These are phyloP conservation scores for Cutaneotrichosporon cutaneum DNA, from an alignment of 1,284 basidiomycete species.

Conservation along the genomic window DNA sequence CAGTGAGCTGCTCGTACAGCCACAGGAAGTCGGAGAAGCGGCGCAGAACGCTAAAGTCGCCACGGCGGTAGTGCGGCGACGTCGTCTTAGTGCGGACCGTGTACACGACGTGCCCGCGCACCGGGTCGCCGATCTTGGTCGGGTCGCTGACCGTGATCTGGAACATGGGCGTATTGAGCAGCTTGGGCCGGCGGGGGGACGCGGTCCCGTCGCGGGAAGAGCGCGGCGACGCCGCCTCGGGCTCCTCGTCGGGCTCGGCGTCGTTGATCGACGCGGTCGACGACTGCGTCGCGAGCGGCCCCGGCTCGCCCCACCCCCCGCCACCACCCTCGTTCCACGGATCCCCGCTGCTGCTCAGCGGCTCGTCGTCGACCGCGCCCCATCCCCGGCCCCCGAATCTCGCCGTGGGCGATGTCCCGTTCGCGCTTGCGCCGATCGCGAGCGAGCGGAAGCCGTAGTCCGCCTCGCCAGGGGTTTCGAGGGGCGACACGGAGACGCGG, in stretches of 20 bases:
- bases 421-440: slow-evolving; percentile 33
- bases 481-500: slow-evolving; percentile 46
- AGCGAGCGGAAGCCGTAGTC: slow-evolving; percentile 45
- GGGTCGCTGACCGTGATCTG: slow-evolving; percentile 85
- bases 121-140: slow-evolving; percentile 87
- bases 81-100: slow-evolving; percentile 88
- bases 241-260: neutral
- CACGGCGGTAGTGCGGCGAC: slow-evolving; percentile 75
- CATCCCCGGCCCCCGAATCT: slow-evolving; percentile 20
- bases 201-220: neutral
- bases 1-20: slow-evolving; percentile 84
- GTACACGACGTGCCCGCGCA: slow-evolving; percentile 89
- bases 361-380: slow-evolving; percentile 25
- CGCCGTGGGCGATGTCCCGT: slow-evolving; percentile 1
- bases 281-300: slow-evolving; percentile 12
- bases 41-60: slow-evolving; percentile 82
- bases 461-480: slow-evolving; percentile 35
- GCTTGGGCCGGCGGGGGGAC: slow-evolving; percentile 25
- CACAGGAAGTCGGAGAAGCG: slow-evolving; percentile 97
- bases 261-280: slow-evolving; percentile 18
- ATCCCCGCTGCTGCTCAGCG: slow-evolving; percentile 8
- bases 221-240: neutral
- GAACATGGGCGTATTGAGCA: slow-evolving; percentile 54
- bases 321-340: slow-evolving; percentile 11
- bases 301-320: slow-evolving; percentile 29